Conservation (phyloP, 1,284 basidiomycete species). For the Bjerkandera adusta region DNA sequence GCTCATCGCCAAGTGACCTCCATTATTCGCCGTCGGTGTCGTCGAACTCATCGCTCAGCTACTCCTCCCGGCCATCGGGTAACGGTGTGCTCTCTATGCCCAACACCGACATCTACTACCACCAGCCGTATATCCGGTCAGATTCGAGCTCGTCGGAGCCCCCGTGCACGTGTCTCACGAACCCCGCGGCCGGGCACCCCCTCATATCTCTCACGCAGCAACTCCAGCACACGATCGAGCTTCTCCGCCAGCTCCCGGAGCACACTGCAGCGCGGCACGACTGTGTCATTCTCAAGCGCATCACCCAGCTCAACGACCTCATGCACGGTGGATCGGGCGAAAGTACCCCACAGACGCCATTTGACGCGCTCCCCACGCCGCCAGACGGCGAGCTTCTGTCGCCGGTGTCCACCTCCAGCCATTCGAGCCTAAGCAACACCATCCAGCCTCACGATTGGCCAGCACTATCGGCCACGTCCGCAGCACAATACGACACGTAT, state of each 20-base stretch:
- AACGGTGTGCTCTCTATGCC: constrained; percentile 15
- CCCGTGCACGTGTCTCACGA: constrained; percentile 62
- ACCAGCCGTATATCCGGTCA: constrained; percentile 26
- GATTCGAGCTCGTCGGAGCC: constrained; percentile 37
- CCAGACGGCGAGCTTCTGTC: constrained; percentile 69
- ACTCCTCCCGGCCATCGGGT: constrained; percentile 24
- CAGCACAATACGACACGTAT: constrained; percentile 63
- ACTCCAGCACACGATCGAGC: constrained; percentile 53
- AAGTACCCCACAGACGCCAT: constrained; percentile 29
- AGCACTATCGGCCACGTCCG: constrained; percentile 39
- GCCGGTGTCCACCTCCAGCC: constrained; percentile 63
- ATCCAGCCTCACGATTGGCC: constrained; percentile 46
- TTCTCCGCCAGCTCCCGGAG: constrained; percentile 60
- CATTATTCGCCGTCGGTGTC: constrained; percentile 26
- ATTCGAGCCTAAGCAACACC: constrained; percentile 34
- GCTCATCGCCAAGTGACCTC: constrained; percentile 24
- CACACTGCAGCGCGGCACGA: constrained; percentile 47
- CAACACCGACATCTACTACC: constrained; percentile 26
- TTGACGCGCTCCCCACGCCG: constrained; percentile 46
- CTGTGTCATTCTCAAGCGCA: constrained; percentile 58
- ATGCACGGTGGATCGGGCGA: constrained; percentile 39
- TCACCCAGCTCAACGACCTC: constrained; percentile 58
- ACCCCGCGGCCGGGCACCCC: constrained; percentile 52
- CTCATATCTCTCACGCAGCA: constrained; percentile 63
- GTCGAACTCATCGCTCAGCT: constrained; percentile 33